phyloP scores from a whole-genome alignment of 2,329 filamentous ascomycete species.

The Fusarium longipes region DNA sequence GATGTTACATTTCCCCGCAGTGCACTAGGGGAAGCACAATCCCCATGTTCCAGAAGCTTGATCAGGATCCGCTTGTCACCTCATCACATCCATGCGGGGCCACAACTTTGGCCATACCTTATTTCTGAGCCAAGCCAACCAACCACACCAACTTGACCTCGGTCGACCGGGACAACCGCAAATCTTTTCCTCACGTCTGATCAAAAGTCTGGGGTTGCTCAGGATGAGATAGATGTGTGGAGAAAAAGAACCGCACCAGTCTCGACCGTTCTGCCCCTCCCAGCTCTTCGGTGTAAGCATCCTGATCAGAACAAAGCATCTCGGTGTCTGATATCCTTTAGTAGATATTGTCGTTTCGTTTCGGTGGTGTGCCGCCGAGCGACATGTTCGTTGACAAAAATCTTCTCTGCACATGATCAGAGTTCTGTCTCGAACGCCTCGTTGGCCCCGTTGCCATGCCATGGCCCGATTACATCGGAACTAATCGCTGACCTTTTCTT shows the following conservation, averaged over 20 bases:
- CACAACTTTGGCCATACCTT: conserved; percentile 28
- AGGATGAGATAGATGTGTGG: background rate
- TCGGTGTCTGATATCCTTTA: conserved; percentile 17
- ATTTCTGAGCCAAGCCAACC: conserved; percentile 25
- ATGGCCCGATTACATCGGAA: conserved; percentile 37
- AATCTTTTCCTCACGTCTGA: conserved; percentile 15
- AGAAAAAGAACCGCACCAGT: conserved; percentile 16
- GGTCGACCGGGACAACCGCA: conserved; percentile 18
- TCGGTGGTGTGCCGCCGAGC: conserved; percentile 39
- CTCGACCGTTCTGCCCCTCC: conserved; percentile 22
- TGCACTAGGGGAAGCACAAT: conserved; percentile 1
- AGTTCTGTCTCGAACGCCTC: background rate
- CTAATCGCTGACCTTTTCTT: conserved; percentile 8
- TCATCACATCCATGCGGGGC: conserved; percentile 23
- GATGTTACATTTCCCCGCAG: conserved; percentile 29
- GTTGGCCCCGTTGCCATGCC: background rate
- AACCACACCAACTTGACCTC: conserved; percentile 4
- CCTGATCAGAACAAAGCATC: conserved; percentile 16
- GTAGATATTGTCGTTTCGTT: background rate
- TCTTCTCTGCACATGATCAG: conserved; percentile 19
- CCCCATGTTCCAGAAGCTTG: conserved; percentile 35
- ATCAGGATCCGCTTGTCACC: conserved; percentile 4
- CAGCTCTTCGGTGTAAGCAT: conserved; percentile 29
- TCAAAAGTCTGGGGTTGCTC: conserved; percentile 17
- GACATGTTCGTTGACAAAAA: conserved; percentile 5